phyloP scores from a whole-genome alignment of 169 alveolate species.

The Eimeria acervulina region DNA sequence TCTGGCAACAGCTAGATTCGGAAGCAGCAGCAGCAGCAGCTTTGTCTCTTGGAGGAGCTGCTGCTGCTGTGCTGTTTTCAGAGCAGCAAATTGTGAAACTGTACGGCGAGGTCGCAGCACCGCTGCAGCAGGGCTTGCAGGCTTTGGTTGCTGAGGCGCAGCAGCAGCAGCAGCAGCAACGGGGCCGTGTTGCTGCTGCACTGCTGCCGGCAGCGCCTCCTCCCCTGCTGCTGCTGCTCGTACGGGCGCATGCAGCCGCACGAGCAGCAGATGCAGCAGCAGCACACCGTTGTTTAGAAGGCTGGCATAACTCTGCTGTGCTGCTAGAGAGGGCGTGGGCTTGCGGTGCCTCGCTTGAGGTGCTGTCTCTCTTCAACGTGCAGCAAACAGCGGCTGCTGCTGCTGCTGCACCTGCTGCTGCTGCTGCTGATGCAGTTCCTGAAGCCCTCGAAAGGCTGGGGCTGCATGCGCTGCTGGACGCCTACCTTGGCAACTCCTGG shows the following conservation, averaged over 20 bases:
- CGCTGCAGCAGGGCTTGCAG: constrained; percentile 39
- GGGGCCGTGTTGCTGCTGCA: constrained; percentile 53
- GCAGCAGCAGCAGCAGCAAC: constrained; percentile 51
- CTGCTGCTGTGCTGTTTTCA: constrained; percentile 26
- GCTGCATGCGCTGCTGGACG: constrained; percentile 33
- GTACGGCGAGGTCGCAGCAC: constrained; percentile 42
- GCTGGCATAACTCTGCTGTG: constrained; percentile 60
- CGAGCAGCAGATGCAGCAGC: constrained; percentile 37
- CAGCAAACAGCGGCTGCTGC: background rate
- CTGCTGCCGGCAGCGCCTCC: constrained; percentile 71
- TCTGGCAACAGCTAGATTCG: background rate
- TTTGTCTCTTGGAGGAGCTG: background rate
- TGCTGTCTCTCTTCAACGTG: constrained; percentile 15
- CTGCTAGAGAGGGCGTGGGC: constrained; percentile 13
- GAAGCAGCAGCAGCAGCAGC: constrained; percentile 45
- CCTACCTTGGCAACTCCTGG: constrained; percentile 8
- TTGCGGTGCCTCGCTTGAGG: background rate
- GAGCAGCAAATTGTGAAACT: constrained; percentile 24
- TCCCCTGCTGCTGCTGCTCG: constrained; percentile 61
- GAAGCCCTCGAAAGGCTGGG: background rate
- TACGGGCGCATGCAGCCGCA: constrained; percentile 29
- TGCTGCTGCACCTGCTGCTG: background rate
- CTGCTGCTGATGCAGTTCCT: constrained; percentile 5
- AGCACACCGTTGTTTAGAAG: constrained; percentile 51
- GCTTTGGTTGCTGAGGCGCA: constrained; percentile 28